Evolutionary conservation across 2,329 filamentous ascomycete genomes (phyloP).

Genomic region (Penicillium sp.): DNA sequence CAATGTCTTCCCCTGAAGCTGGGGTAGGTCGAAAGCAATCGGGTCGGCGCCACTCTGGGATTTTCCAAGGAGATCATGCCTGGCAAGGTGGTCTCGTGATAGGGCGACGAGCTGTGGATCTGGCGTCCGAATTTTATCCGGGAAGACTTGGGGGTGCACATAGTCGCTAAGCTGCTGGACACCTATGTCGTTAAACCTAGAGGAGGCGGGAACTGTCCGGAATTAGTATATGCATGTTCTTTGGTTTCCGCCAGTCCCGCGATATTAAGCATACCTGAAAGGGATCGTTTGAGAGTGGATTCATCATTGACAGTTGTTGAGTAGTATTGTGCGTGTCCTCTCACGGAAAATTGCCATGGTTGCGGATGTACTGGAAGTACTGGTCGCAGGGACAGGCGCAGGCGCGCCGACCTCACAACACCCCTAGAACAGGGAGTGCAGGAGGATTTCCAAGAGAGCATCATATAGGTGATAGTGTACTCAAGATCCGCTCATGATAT

Average conservation of each 20-base stretch:
- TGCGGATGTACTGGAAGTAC: conserved; percentile 14
- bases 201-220: conserved; percentile 40
- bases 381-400: conserved; percentile 24
- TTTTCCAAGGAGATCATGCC: conserved; percentile 86
- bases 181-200: conserved; percentile 85
- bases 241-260: not conserved
- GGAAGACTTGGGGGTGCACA: conserved; percentile 80
- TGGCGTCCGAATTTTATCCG: conserved; percentile 48
- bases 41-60: conserved; percentile 70
- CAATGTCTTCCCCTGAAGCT: conserved; percentile 69
- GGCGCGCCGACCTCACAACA: conserved; percentile 22
- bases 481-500: conserved; percentile 22
- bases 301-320: conserved; percentile 9
- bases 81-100: conserved; percentile 71
- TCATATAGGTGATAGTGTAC: conserved; percentile 5
- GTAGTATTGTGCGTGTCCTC: conserved; percentile 11
- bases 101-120: conserved; percentile 70
- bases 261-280: conserved; percentile 25
- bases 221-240: conserved; percentile 2
- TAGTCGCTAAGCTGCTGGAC: conserved; percentile 87
- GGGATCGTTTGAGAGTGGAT: conserved; percentile 14
- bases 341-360: conserved; percentile 11
- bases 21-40: conserved; percentile 79
- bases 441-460: conserved; percentile 27
- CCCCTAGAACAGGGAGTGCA: conserved; percentile 31